Evolutionary conservation across 140 eudicot genomes (phyloP).

Genomic region (Bidens hawaiensis): DNA sequence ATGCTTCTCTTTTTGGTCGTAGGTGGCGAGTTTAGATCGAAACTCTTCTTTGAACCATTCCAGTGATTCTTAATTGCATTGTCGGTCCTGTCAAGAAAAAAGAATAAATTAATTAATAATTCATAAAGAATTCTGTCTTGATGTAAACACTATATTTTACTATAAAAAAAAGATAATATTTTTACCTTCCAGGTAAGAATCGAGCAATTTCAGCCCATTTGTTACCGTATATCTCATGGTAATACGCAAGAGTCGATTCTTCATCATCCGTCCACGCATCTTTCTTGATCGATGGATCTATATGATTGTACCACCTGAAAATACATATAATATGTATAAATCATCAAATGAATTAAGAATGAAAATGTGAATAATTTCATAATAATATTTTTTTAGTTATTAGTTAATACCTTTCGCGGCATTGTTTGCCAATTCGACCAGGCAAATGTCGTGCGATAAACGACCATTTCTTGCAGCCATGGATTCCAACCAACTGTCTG

Average conservation of each 20-base stretch:
- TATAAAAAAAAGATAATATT: background rate
- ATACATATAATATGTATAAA: background rate
- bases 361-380: background rate
- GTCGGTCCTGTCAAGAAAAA: conserved; percentile 60
- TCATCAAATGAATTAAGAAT: background rate
- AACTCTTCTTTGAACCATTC: conserved; percentile 72
- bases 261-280: conserved; percentile 59
- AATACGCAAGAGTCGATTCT: conserved; percentile 37
- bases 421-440: conserved; percentile 76
- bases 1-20: conserved; percentile 19
- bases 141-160: background rate
- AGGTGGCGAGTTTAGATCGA: conserved; percentile 44
- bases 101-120: background rate
- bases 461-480: conserved; percentile 57
- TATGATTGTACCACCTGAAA: conserved; percentile 62
- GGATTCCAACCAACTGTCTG: conserved; percentile 30
- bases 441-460: conserved; percentile 52
- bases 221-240: conserved; percentile 52
- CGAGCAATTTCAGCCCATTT: conserved; percentile 61
- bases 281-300: conserved; percentile 59
- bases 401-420: conserved; percentile 52
- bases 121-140: background rate
- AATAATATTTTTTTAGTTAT: background rate
- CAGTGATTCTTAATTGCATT: conserved; percentile 93
- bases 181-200: conserved; percentile 64